These are phyloP conservation scores for Phalaenopsis aphrodite DNA, from an alignment of 106 monocot species.

Conservation along the genomic window DNA sequence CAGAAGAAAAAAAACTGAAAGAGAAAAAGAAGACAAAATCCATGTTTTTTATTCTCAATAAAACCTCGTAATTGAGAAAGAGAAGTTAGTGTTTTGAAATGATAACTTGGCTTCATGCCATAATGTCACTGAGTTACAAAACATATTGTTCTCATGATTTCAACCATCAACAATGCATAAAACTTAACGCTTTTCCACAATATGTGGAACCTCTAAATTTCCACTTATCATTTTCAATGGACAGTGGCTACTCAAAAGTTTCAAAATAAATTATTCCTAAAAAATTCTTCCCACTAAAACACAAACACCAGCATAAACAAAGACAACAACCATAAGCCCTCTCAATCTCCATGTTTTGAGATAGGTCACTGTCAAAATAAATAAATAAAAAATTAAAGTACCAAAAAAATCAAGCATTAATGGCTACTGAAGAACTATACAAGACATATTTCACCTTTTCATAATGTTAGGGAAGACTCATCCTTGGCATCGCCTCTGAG, in stretches of 20 bases:
- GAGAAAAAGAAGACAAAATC: too few species aligned
- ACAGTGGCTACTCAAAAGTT: not conserved
- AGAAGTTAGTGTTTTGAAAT: too few species aligned
- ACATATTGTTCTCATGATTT: not conserved
- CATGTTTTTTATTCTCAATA: too few species aligned
- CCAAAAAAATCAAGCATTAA: not conserved
- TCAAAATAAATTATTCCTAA: not conserved
- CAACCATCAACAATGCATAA: not conserved
- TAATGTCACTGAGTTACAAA: not conserved
- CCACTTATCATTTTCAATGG: not conserved
- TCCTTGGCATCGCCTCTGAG: not conserved
- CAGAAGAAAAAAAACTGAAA: too few species aligned
- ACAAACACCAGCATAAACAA: not conserved
- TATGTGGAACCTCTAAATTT: not conserved
- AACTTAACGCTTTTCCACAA: not conserved
- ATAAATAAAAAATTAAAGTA: not conserved
- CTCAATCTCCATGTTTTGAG: not conserved
- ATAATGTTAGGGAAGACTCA: not conserved
- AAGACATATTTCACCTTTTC: not conserved
- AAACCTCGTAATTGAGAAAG: too few species aligned
- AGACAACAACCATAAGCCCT: not conserved
- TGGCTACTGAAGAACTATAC: too few species aligned
- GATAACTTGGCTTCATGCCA: not conserved
- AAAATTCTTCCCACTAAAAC: not conserved
- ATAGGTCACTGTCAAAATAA: not conserved